These are phyloP conservation scores for Calonectria leucothoes DNA, from an alignment of 2,329 filamentous ascomycete species.

Conservation along the genomic window DNA sequence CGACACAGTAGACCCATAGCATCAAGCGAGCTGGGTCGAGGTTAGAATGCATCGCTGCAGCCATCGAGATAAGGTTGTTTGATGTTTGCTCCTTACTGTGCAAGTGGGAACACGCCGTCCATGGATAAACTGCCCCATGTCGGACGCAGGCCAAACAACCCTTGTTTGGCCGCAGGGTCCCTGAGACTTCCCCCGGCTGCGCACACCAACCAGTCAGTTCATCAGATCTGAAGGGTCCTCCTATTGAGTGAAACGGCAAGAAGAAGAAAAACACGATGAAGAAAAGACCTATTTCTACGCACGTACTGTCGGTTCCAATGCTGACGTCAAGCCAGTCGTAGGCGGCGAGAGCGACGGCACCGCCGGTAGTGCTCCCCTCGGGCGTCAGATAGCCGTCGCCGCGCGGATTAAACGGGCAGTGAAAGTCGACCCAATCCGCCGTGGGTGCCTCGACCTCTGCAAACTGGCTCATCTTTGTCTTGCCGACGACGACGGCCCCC, in stretches of 20 bases:
- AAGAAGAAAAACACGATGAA: too few relatives aligned
- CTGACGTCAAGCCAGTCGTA: conserved; percentile 45
- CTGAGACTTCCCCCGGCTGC: background rate
- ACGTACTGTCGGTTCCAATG: conserved; percentile 30
- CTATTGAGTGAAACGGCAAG: too few relatives aligned
- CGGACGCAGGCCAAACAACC: background rate
- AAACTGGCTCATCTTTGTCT: conserved; percentile 57
- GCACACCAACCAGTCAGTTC: background rate
- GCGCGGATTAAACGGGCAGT: conserved; percentile 43
- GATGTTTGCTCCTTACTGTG: background rate
- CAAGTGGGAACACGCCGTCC: background rate
- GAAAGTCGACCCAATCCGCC: conserved; percentile 53
- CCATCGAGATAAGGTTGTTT: too few relatives aligned
- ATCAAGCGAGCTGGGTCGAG: background rate
- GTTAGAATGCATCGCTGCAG: background rate
- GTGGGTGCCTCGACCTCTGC: conserved; percentile 55
- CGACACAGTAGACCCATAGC: background rate
- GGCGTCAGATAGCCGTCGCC: conserved; percentile 44
- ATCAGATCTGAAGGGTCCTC: too few relatives aligned
- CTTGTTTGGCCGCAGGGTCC: background rate
- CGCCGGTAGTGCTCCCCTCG: conserved; percentile 41
- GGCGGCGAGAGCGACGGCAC: conserved; percentile 40
- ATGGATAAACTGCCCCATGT: background rate
- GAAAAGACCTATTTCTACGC: background rate
- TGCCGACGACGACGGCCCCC: conserved; percentile 62